Evolutionary conservation across 192 early-diverging fungal genomes (phyloP), one percentile per base, ranked within the genome.

Genomic region (Thoreauomyces humboldtii): DNA sequence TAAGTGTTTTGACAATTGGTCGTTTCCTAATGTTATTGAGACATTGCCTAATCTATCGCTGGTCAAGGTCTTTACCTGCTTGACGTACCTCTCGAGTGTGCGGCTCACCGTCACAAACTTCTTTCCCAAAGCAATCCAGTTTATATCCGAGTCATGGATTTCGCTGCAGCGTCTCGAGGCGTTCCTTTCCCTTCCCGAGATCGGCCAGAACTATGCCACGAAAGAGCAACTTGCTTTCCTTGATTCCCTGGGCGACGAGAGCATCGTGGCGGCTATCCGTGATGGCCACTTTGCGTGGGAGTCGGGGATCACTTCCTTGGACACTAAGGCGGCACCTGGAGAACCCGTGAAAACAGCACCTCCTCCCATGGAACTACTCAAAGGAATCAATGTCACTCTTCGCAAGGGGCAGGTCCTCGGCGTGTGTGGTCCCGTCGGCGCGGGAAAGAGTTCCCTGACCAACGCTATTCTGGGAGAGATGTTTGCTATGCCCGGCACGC

Each of bases 381-480:
- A 66, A n/a, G 44, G 72, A 21, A 54, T 80, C 43, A 38, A 69
- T 43, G 31, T 82, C 4, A 19, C 21, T 5, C 29, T 80, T 14
- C n/a, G 59, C 19, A 64, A 43, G 15, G 81, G 81, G 14, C 62
- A 73, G 41, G 14, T 74, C 31, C 19, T 71, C 6, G 72, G 73
- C 5, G 76, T 80, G 1, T 73, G 77, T 29, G 81, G 81, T 0
- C 70, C 75, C 19, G 81, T 82, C 43, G 81, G 81, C 0, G 28
- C 38, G 33, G 81, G 78, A 17, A 82, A 82, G 52, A 61, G 62
- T 2, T 71, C 67, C 6, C 55, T 82, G 12, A 15, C 73, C 9
- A 46, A 72, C 42, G 75, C 81, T 32, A 68, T 82, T 33, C 61
- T 82, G 1, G 81, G 78, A n/a, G 76, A 82, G 33, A 63, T 79